Percentiles rank a stretch among this genome's conserved stretches.
phyloP scores from a whole-genome alignment of 768 basidiomycete genomes.

The Boletus reticulatus region DNA sequence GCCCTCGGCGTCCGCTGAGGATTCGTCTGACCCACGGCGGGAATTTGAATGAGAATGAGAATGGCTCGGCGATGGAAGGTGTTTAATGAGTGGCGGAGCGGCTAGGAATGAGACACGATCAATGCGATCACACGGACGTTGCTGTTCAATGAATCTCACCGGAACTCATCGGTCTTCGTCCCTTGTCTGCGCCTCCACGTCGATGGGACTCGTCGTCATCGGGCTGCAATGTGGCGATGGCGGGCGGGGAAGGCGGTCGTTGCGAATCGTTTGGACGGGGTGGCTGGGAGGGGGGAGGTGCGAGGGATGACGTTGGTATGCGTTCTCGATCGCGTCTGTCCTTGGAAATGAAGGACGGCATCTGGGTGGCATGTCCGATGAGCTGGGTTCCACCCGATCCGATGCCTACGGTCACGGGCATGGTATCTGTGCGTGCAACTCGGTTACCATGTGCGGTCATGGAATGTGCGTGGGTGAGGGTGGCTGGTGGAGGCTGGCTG shows the following conservation, averaged over 20 bases:
- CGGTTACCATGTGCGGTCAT: slow-evolving; percentile 21
- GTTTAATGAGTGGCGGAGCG: slow-evolving; percentile 18
- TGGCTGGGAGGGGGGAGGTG: slow-evolving; percentile 14
- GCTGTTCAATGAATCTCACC: slow-evolving; percentile 11
- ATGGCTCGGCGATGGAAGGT: slow-evolving; percentile 25
- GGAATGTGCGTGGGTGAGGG: slow-evolving; percentile 19
- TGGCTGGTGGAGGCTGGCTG: neutral
- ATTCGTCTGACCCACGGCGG: slow-evolving; percentile 27
- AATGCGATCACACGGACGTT: neutral
- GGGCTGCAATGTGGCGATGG: slow-evolving; percentile 31
- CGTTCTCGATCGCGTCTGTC: slow-evolving; percentile 28
- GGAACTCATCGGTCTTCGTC: slow-evolving; percentile 29
- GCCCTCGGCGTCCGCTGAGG: slow-evolving; percentile 29
- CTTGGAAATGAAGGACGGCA: slow-evolving; percentile 25
- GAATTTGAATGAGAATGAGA: slow-evolving; percentile 24
- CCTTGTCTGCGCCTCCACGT: slow-evolving; percentile 21
- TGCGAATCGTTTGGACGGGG: slow-evolving; percentile 15
- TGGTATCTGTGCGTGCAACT: slow-evolving; percentile 30
- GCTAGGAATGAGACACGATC: slow-evolving; percentile 7
- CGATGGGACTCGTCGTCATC: slow-evolving; percentile 26
- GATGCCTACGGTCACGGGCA: slow-evolving; percentile 28
- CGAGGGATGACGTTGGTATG: slow-evolving; percentile 25
- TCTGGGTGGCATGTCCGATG: slow-evolving; percentile 22
- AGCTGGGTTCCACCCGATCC: slow-evolving; percentile 26
- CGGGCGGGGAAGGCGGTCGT: slow-evolving; percentile 29